Evolutionary conservation across 2,329 filamentous ascomycete species (phyloP).

Genomic region (Monosporascus sp.): DNA sequence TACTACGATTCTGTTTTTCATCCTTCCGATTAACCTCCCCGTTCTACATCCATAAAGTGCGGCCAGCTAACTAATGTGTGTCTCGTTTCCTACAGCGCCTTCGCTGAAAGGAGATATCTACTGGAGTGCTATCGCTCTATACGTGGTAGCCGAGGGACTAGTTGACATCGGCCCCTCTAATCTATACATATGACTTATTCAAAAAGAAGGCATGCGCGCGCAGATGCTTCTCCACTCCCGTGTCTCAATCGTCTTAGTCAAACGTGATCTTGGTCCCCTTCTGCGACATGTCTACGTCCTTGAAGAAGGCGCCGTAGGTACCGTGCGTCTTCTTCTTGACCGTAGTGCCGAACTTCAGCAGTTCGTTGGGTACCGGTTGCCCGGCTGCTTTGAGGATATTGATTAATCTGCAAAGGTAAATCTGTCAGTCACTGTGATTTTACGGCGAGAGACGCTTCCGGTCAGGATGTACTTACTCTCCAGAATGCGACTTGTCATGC

Average conservation of each 20-base stretch:
- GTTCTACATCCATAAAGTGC: not conserved
- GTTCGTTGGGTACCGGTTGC: constrained; percentile 81
- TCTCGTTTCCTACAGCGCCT: constrained; percentile 34
- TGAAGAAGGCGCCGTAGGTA: constrained; percentile 92
- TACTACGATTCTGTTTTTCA: not conserved
- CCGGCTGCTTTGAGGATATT: constrained; percentile 93
- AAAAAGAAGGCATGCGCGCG: no score
- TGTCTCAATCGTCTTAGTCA: constrained; percentile 38
- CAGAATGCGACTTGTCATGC: constrained; percentile 86
- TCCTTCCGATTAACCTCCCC: no score
- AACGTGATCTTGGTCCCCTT: constrained; percentile 90
- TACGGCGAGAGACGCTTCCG: not conserved
- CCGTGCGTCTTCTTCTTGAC: constrained; percentile 99
- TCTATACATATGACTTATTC: not conserved
- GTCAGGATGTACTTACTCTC: constrained; percentile 60
- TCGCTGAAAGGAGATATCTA: constrained; percentile 51
- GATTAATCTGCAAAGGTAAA: constrained; percentile 57
- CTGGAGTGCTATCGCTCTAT: constrained; percentile 44
- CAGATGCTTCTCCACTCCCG: no score
- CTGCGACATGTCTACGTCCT: constrained; percentile 78
- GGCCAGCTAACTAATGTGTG: constrained; percentile 7
- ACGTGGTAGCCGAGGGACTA: constrained; percentile 21
- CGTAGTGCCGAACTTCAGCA: constrained; percentile 94
- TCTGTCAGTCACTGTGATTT: constrained; percentile 7
- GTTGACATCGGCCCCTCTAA: constrained; percentile 2